Base-by-base conservation (phyloP, 352 stramenopile species). In the Nothophytophthora sp. region DNA sequence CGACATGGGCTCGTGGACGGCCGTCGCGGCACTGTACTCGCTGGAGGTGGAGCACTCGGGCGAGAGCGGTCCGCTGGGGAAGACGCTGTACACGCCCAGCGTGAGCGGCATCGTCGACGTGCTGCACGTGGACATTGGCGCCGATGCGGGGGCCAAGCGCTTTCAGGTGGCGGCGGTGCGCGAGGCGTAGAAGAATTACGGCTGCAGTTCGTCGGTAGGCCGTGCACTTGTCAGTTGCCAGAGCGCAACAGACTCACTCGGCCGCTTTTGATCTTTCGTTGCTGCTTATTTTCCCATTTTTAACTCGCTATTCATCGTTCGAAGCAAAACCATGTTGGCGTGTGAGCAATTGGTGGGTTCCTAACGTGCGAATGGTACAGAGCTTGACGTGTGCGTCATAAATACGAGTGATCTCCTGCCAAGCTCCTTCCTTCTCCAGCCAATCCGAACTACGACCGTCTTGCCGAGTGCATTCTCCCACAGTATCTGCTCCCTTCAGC, bases 1-100 rank as follows among this genome's bases (percentile, higher is more conserved):
- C 68, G 70, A 94, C 67, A 94, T 94, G 83, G 83, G 70, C 49
- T 63, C 67, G 28, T 92, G 75, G 76, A 89, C 68, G 36, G 79
- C 77, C 4, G 63, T 81, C 27, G 81, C 81, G 7, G 65, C 79
- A 39, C 58, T 94, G 15, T 63, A 68, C 43, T 74, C 75, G 29
- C 40, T 94, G 11, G 55, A 88, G 24, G 81, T 88, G 5, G 67
- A 85, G 44, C 58, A 75, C 23, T 60, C 48, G 1, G 63, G 38
- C 4, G 59, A 59, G 12, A 60, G 22, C 15, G 58, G 55, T 12
- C 35, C 63, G 42, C 43, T 78, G 23, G 54, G 51, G 19, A 69
- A 73, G 50, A 67, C 76, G 18, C 51, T 63, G 27, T 92, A 81
- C 61, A 80, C 63, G 40, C 81, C 81, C 43, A 51, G 58, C 19